Conservation (phyloP, 371 early-diverging fungal species). For the Blastocladiella emersonii region DNA sequence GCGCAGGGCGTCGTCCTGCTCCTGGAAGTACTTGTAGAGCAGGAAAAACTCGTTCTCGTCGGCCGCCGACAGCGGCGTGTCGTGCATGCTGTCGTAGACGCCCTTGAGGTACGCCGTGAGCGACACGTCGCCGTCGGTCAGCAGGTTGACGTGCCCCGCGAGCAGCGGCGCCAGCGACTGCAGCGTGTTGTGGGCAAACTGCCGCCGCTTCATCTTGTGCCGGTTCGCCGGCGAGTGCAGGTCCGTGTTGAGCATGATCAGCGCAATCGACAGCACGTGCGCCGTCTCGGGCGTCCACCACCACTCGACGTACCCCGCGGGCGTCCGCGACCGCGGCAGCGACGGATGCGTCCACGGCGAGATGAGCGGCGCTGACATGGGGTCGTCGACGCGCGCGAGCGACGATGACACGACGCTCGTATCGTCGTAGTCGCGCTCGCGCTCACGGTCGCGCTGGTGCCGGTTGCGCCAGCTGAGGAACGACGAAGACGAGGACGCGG, state of each 20-base stretch:
- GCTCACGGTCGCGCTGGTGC: not conserved
- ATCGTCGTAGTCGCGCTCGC: not conserved
- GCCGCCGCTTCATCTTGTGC: not conserved
- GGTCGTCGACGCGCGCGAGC: not conserved
- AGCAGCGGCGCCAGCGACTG: not conserved
- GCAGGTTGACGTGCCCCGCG: not conserved
- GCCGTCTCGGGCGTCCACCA: not conserved
- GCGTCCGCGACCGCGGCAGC: not conserved
- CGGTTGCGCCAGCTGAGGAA: not conserved
- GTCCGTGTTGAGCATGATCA: not conserved
- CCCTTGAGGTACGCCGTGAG: not conserved
- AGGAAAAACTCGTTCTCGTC: conserved; percentile 1
- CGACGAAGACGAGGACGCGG: not conserved
- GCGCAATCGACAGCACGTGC: not conserved
- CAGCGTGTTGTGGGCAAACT: not conserved
- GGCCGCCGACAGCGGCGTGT: not conserved
- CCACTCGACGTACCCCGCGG: not conserved
- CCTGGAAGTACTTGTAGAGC: conserved; percentile 4
- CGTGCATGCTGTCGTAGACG: not conserved
- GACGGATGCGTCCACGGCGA: too few relatives aligned
- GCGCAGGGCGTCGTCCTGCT: not conserved
- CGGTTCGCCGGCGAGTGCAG: not conserved
- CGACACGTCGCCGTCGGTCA: not conserved
- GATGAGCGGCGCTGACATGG: too few relatives aligned
- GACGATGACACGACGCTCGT: not conserved